Evolutionary conservation across 169 alveolate species (phyloP).

Genomic region (Toxoplasma gondii): DNA sequence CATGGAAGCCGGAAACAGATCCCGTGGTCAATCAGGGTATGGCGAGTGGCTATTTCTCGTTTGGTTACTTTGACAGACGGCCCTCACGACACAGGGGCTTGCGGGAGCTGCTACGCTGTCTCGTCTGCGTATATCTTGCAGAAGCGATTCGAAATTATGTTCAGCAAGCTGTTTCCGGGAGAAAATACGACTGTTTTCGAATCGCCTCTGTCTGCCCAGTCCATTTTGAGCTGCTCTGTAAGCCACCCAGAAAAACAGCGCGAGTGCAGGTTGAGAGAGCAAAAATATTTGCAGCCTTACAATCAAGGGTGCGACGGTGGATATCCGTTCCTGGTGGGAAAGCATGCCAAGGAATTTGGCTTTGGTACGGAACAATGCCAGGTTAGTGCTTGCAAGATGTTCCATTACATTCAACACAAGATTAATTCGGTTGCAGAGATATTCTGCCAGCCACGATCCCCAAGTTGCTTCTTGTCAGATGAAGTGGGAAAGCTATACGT

Average conservation of each 20-base stretch:
- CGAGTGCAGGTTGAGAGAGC: not conserved
- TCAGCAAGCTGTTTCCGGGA: conserved; percentile 46
- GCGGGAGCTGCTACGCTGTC: conserved; percentile 96
- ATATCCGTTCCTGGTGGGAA: conserved; percentile 89
- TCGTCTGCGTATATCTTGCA: conserved; percentile 86
- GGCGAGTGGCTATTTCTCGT: not conserved
- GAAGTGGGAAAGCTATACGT: conserved; percentile 39
- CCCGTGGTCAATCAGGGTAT: conserved; percentile 57
- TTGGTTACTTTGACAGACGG: not conserved
- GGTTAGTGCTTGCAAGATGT: not conserved
- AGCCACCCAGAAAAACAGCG: not conserved
- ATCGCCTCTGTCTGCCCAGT: conserved; percentile 74
- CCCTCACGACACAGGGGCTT: conserved; percentile 79
- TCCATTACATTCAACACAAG: not conserved
- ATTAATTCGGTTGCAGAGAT: not conserved
- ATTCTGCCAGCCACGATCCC: conserved; percentile 36
- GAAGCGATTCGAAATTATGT: conserved; percentile 77
- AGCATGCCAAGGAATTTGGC: conserved; percentile 87
- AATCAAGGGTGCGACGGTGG: conserved; percentile 93
- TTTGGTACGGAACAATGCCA: conserved; percentile 71
- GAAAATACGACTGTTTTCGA: not conserved
- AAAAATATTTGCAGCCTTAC: conserved; percentile 72
- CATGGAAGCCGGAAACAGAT: conserved; percentile 41
- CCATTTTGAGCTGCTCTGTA: conserved; percentile 76
- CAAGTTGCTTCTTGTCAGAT: conserved; percentile 47